Conservation (phyloP, 129 eudicot species). For the Rutidosis leptorrhynchoides region DNA sequence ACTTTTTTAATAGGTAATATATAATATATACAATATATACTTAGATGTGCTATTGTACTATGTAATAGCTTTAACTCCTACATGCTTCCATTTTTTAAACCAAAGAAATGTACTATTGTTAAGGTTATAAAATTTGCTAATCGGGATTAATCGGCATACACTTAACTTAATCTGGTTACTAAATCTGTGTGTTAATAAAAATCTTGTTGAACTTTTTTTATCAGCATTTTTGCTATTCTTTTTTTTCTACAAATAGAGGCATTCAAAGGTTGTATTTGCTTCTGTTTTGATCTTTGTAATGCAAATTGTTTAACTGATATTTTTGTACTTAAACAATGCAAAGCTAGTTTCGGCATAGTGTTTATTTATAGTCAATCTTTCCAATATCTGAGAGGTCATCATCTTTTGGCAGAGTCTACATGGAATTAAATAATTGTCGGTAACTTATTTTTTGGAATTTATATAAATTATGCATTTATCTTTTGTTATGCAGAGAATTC, state of each 20-base stretch:
- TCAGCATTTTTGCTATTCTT: background rate
- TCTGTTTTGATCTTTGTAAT: background rate
- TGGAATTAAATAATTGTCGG: constrained; percentile 14
- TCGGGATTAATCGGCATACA: too few relatives aligned
- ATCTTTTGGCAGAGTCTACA: constrained; percentile 4
- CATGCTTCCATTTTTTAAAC: background rate
- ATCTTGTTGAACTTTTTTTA: background rate
- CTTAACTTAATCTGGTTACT: background rate
- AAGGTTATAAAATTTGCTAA: too few relatives aligned
- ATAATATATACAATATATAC: too few relatives aligned
- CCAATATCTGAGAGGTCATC: background rate
- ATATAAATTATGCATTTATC: constrained; percentile 4
- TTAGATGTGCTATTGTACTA: background rate
- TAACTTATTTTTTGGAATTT: background rate
- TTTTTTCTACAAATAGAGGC: background rate
- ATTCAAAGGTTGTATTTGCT: background rate
- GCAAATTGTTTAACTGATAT: background rate
- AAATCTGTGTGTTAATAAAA: background rate
- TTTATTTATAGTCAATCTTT: background rate
- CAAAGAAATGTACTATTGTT: background rate
- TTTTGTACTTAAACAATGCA: background rate
- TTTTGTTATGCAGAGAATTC: constrained; percentile 52
- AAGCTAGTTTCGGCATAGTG: background rate
- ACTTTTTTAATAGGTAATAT: constrained; percentile 22
- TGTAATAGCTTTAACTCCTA: background rate